phyloP scores from a whole-genome alignment of 306 rosid species.

The Cicer pinnatifidum region DNA sequence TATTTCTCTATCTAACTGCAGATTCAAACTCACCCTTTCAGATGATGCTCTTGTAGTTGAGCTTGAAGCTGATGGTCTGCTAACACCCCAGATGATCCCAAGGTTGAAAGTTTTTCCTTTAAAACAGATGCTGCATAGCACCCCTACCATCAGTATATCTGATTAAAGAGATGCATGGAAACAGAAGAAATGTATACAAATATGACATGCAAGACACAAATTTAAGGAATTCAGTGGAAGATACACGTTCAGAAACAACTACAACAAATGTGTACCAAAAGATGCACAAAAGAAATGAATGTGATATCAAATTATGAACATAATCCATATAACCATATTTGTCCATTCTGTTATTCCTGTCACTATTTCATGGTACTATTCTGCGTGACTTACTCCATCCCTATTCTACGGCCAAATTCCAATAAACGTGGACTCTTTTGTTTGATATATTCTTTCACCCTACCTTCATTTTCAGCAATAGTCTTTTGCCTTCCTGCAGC shows the following conservation, averaged over 20 bases:
- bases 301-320: conserved; percentile 21
- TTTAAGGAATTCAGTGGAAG: conserved; percentile 18
- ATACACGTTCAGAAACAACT: conserved; percentile 29
- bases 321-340: neutral
- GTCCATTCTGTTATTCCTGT: neutral
- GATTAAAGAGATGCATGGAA: conserved; percentile 36
- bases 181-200: conserved; percentile 35
- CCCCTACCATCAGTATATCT: conserved; percentile 51
- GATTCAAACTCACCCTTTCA: conserved; percentile 75
- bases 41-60: conserved; percentile 86
- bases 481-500: neutral
- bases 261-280: conserved; percentile 13
- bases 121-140: conserved; percentile 89
- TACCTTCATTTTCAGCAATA: conserved; percentile 22
- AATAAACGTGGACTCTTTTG: conserved; percentile 2
- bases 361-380: neutral
- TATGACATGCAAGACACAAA: conserved; percentile 25
- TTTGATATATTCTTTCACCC: neutral
- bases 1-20: conserved; percentile 27
- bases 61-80: conserved; percentile 99
- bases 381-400: neutral
- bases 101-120: conserved; percentile 83
- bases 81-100: conserved; percentile 95
- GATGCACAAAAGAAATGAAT: conserved; percentile 16
- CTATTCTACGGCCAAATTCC: conserved; percentile 8